These are phyloP conservation scores for Sclerotinia nivalis DNA, from an alignment of 2,329 filamentous ascomycete genomes.

Conservation along the genomic window DNA sequence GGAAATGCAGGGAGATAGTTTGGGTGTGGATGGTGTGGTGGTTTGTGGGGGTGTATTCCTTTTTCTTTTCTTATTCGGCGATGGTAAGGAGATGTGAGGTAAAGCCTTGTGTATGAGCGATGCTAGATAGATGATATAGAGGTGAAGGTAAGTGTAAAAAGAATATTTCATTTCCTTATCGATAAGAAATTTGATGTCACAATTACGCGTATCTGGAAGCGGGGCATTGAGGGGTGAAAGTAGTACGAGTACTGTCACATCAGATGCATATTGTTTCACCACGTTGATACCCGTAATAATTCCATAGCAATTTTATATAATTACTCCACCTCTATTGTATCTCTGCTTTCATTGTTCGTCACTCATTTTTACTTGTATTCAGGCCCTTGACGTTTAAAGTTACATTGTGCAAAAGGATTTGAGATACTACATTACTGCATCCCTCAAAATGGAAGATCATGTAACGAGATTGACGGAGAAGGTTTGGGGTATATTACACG, in stretches of 20 bases:
- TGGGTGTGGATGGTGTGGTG: background rate
- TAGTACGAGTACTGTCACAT: background rate
- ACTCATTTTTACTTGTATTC: background rate
- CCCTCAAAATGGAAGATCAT: constrained; percentile 71
- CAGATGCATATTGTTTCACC: background rate
- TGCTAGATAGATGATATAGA: background rate
- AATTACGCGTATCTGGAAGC: background rate
- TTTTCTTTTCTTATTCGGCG: no score
- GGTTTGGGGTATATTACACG: constrained; percentile 57
- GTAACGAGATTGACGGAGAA: constrained; percentile 70
- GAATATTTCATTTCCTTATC: constrained; percentile 8
- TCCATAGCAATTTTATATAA: background rate
- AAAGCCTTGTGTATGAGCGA: no score
- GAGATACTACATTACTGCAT: background rate
- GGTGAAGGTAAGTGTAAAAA: background rate
- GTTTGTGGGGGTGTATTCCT: background rate
- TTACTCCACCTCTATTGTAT: background rate
- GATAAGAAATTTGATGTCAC: constrained; percentile 7
- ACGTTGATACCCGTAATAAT: background rate
- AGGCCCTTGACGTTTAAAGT: background rate
- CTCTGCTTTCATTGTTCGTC: background rate
- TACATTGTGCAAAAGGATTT: background rate
- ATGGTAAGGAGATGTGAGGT: background rate
- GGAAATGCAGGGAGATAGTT: no score
- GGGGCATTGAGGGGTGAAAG: constrained; percentile 12